Base-by-base conservation (phyloP, 257 asterid genomes). In the Solanum virginianum region DNA sequence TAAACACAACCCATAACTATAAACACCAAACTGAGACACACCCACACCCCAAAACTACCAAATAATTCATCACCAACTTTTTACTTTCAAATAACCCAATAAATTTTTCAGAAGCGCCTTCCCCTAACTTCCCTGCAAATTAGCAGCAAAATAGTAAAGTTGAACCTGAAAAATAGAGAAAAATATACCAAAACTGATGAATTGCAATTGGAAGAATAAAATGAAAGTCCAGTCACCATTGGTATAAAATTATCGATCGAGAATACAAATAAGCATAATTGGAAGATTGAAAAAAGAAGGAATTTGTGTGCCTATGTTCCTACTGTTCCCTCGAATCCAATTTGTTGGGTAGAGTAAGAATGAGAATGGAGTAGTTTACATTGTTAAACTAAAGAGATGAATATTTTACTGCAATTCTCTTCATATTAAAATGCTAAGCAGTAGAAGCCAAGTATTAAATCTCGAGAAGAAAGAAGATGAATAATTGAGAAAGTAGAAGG, bases 1-100 rank as follows among this genome's bases (percentile, higher is more conserved):
- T 93, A 92, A 85, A 86, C 95, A 91, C 98, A 96, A 71, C 99
- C 99, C 99, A 96, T 96, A 89, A 90, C 90, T 88, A 85, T 55
- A 86, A 89, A 90, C 53, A 82, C 88, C 87, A 82, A 72, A 87
- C 66, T n/a, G 80, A 83, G 84, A 86, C 90, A 74, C 91, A 54
- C 86, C 88, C 88, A 84, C 85, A 65, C 84, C 74, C 86, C 88
- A 82, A 66, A 85, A 79, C 57, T 68, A 84, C 89, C 83, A 86
- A 83, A 85, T 72, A 16, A 84, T 77, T 87, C 96, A 92, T 93
- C 90, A 89, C 36, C 39, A 75, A 24, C n/a, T 24, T 49, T 49
- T 75, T 7, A 72, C 56, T 10, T 45, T 47, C 77, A 69, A 69
- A 69, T 47, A 45, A 47, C 41, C 59, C 5, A 74, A 43, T 18